Evolutionary conservation across 2,329 filamentous ascomycete genomes (phyloP).

Genomic region (Lomentospora prolificans): DNA sequence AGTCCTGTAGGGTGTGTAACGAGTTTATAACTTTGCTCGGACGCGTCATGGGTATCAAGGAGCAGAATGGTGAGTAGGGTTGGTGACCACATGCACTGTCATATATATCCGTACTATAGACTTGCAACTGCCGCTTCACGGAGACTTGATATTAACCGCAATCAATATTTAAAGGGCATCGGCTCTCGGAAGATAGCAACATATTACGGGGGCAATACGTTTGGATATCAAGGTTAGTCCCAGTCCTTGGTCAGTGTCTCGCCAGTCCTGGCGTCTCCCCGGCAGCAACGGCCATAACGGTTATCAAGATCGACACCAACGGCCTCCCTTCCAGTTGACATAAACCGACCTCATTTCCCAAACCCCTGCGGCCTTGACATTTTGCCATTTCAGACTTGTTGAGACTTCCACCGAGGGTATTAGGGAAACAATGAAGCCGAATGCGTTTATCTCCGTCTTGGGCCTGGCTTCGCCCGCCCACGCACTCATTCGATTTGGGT

Average conservation of each 20-base stretch:
- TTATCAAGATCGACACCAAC: no score
- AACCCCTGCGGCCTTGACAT: no score
- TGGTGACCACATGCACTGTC: neutral
- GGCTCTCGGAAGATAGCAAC: neutral
- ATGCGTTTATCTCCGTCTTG: neutral
- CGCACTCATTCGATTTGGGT: constrained; percentile 24
- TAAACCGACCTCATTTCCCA: no score
- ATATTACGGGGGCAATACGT: neutral
- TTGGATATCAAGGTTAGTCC: neutral
- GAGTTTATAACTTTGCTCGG: neutral
- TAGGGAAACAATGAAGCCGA: constrained; percentile 1
- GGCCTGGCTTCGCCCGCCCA: neutral
- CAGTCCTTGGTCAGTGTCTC: no score
- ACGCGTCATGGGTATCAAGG: neutral
- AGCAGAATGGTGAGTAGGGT: neutral
- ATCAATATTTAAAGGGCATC: neutral
- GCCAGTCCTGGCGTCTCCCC: neutral
- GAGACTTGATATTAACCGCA: neutral
- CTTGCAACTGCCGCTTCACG: neutral
- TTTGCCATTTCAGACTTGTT: no score
- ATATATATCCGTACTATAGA: neutral
- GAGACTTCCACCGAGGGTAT: neutral
- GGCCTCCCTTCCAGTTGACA: no score
- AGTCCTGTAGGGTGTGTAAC: neutral
- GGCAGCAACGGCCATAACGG: no score